Evolutionary conservation across 192 early-diverging fungal species (phyloP).

Genomic region (Coemansia sp.): DNA sequence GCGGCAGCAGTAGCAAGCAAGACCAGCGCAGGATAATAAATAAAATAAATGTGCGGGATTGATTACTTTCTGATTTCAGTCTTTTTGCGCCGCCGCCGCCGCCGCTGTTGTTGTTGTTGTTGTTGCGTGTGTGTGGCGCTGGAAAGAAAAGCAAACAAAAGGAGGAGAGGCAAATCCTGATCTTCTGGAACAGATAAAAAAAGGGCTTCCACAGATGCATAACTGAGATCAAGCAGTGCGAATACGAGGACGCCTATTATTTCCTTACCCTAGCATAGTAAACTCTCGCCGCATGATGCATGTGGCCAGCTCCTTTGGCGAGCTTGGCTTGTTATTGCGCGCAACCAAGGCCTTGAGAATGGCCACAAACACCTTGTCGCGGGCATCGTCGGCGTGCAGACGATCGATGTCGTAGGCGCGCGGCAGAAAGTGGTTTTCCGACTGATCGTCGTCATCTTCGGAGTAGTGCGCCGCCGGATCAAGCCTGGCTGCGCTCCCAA

Average conservation of each 20-base stretch:
- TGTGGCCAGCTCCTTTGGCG: conserved; percentile 78
- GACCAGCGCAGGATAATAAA: too few relatives aligned
- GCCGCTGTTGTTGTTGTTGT: too few relatives aligned
- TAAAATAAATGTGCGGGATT: not conserved
- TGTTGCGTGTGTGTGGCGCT: too few relatives aligned
- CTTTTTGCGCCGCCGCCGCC: too few relatives aligned
- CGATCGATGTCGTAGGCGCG: conserved; percentile 51
- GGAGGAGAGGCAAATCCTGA: conserved; percentile 7
- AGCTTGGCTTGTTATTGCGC: conserved; percentile 74
- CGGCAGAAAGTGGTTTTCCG: conserved; percentile 43
- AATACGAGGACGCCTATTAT: too few relatives aligned
- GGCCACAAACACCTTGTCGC: conserved; percentile 85
- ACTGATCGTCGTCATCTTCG: conserved; percentile 37
- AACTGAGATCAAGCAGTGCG: too few relatives aligned
- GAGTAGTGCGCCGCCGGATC: conserved; percentile 8
- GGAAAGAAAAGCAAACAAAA: not conserved
- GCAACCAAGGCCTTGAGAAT: conserved; percentile 79
- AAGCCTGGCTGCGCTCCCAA: conserved; percentile 27
- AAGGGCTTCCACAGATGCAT: not conserved
- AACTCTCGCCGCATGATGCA: conserved; percentile 78
- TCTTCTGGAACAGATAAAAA: not conserved
- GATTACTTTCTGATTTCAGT: conserved; percentile 9
- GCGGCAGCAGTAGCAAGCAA: too few relatives aligned
- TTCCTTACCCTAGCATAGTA: conserved; percentile 71
- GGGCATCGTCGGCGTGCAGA: conserved; percentile 74